These are phyloP conservation scores for cucumber (Cucumis sativus) DNA, from an alignment of 306 rosid genomes.

Conservation along the genomic window DNA sequence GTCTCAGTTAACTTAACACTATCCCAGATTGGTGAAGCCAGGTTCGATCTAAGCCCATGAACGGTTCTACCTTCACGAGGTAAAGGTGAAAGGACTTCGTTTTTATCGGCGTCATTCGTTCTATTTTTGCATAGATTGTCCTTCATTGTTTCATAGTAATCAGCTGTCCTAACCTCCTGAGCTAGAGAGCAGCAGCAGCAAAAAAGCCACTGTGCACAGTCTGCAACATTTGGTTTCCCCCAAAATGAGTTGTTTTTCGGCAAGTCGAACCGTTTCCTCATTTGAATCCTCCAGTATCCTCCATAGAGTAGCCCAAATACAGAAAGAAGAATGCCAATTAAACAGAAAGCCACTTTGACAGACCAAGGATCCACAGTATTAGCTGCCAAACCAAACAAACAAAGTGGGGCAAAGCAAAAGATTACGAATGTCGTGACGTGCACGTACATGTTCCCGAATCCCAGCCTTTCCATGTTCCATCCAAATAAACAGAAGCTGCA, in stretches of 20 bases:
- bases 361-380: constrained; percentile 21
- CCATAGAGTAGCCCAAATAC: constrained; percentile 42
- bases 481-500: constrained; percentile 38
- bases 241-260: constrained; percentile 23
- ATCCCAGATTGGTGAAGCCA: constrained; percentile 12
- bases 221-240: constrained; percentile 29
- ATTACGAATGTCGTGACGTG: constrained; percentile 33
- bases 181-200: constrained; percentile 56
- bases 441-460: constrained; percentile 42
- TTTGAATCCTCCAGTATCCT: constrained; percentile 53
- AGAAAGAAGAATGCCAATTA: constrained; percentile 25
- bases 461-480: constrained; percentile 41
- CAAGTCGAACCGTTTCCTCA: constrained; percentile 35
- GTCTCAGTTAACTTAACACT: constrained; percentile 17
- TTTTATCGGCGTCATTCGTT: neutral
- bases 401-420: constrained; percentile 42
- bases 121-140: constrained; percentile 17
- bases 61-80: constrained; percentile 22
- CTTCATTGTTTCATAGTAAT: constrained; percentile 25
- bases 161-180: constrained; percentile 43
- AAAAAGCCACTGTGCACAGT: constrained; percentile 39
- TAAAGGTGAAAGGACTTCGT: constrained; percentile 19
- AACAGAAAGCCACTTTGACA: constrained; percentile 19
- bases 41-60: constrained; percentile 13
- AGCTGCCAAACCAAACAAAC: constrained; percentile 37